A percentile compares a stretch with the other conserved stretches of the same genome.
Conservation (phyloP, 202 grass and related monocot genomes). For the Musa balbisiana region DNA sequence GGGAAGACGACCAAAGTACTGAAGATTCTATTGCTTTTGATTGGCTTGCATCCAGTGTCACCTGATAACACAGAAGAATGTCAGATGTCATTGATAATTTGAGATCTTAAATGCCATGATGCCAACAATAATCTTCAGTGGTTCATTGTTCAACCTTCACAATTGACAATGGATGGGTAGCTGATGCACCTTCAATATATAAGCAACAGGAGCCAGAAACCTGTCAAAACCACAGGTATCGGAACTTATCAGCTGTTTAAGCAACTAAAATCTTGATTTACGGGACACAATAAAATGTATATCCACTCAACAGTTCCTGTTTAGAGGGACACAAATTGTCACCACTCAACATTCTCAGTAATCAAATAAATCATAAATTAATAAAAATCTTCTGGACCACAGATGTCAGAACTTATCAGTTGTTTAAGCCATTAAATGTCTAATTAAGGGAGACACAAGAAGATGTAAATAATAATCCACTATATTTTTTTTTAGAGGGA, state of each 20-base stretch:
- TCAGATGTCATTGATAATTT: neutral
- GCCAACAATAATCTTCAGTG: slow-evolving; percentile 14
- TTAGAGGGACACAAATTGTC: no score
- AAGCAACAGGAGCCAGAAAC: slow-evolving; percentile 48
- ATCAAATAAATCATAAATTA: neutral
- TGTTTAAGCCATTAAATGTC: no score
- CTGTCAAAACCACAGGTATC: slow-evolving; percentile 26
- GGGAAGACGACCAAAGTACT: slow-evolving; percentile 73
- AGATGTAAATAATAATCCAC: no score
- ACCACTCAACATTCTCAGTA: no score
- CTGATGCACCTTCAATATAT: slow-evolving; percentile 82
- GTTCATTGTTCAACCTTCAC: slow-evolving; percentile 50
- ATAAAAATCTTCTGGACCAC: neutral
- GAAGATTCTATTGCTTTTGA: slow-evolving; percentile 48
- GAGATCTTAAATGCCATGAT: no score
- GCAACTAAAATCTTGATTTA: neutral
- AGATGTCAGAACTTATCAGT: no score
- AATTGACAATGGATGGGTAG: slow-evolving; percentile 57
- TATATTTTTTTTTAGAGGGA: neutral
- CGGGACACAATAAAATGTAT: slow-evolving; percentile 3
- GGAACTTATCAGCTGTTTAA: slow-evolving; percentile 11
- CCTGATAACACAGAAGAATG: slow-evolving; percentile 28
- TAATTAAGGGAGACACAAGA: no score
- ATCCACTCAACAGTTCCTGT: neutral
- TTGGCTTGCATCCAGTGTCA: slow-evolving; percentile 55